A percentile compares a stretch with the other conserved stretches of the same genome.
These are phyloP conservation scores for Nicotiana sylvestris DNA, from an alignment of 257 asterid species.

Conservation along the genomic window DNA sequence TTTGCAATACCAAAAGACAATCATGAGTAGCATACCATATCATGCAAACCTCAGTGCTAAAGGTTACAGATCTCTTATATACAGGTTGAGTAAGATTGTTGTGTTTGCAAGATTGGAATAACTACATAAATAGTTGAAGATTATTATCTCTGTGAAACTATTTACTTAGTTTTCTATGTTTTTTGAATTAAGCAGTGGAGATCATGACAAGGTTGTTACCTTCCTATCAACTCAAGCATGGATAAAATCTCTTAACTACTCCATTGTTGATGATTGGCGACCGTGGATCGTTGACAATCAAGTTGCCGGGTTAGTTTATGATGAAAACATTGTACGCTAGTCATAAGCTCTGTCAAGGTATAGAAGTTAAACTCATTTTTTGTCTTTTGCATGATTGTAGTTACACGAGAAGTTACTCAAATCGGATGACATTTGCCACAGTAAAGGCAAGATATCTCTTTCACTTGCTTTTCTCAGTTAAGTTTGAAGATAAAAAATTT, in stretches of 20 bases:
- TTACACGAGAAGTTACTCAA: slow-evolving; percentile 16
- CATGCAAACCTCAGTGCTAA: slow-evolving; percentile 24
- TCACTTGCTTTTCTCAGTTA: background rate
- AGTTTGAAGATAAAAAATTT: background rate
- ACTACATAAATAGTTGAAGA: background rate
- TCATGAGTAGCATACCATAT: slow-evolving; percentile 1
- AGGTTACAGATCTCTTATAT: slow-evolving; percentile 19
- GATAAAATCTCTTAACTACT: slow-evolving; percentile 39
- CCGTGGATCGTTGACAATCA: slow-evolving; percentile 33
- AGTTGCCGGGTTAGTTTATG: slow-evolving; percentile 32
- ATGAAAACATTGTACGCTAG: background rate
- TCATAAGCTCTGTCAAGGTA: background rate
- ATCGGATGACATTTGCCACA: slow-evolving; percentile 24
- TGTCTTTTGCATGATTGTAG: background rate
- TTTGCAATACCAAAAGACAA: background rate
- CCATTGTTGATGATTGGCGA: slow-evolving; percentile 37
- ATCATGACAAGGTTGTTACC: slow-evolving; percentile 32
- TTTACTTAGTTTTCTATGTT: background rate
- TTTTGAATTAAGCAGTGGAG: slow-evolving; percentile 30
- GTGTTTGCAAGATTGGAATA: background rate
- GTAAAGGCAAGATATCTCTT: slow-evolving; percentile 14
- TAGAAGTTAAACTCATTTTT: background rate
- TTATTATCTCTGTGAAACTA: background rate
- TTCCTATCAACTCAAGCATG: slow-evolving; percentile 42
- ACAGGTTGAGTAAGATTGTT: background rate